Conservation (phyloP, 176 grass and related monocot species). For the Oryza punctata region DNA sequence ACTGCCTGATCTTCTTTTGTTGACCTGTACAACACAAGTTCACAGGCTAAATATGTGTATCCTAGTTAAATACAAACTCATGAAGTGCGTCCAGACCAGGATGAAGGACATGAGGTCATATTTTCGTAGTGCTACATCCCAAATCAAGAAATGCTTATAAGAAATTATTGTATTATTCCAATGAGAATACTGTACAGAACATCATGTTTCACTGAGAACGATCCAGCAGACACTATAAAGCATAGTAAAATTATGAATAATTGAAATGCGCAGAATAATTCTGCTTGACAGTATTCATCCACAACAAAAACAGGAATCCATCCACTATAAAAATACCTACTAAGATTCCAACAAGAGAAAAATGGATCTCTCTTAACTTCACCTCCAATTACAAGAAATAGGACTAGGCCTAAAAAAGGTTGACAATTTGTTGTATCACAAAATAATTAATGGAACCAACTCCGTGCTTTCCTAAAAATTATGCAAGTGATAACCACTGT, state of each 20-base stretch:
- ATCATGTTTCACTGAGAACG: neutral
- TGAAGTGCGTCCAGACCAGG: neutral
- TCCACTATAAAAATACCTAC: neutral
- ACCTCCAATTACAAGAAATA: slow-evolving; percentile 21
- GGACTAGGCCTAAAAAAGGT: neutral
- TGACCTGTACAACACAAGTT: slow-evolving; percentile 48
- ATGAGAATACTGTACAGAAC: slow-evolving; percentile 2
- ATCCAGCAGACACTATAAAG: neutral
- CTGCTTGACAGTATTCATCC: neutral
- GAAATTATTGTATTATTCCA: neutral
- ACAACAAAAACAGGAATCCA: neutral
- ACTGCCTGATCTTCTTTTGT: slow-evolving; percentile 68
- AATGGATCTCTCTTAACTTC: neutral
- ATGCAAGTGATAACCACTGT: neutral
- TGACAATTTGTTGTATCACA: neutral
- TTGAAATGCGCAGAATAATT: neutral
- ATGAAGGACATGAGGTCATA: neutral
- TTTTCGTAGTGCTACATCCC: neutral
- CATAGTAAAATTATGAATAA: slow-evolving; percentile 11
- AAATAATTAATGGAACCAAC: neutral
- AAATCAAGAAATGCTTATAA: neutral
- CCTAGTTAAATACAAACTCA: neutral
- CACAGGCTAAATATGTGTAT: slow-evolving; percentile 21
- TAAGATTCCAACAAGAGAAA: slow-evolving; percentile 20
- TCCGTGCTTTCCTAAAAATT: neutral